Evolutionary conservation across 345 rosid genomes (phyloP), one percentile per base, ranked within the genome.

Genomic region (Brassica carinata): DNA sequence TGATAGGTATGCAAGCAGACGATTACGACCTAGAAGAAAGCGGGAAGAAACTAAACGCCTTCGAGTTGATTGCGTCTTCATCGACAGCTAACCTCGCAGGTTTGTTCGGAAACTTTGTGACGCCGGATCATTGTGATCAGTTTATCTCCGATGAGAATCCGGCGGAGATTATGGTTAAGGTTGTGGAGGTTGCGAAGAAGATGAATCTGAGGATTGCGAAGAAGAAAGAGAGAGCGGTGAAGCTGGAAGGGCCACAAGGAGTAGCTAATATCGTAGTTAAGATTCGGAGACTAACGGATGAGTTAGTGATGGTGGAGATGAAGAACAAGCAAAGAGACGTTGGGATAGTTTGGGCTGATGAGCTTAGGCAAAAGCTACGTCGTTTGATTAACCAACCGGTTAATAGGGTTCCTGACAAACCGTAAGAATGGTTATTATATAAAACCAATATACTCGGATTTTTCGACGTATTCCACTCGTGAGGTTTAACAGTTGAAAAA

Each of bases 31-130:
- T 83, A 8, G 87, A 87, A 43, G 79, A 62, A 26, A 72, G 36
- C 14, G 72, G 75, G 43, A 81, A 83, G 48, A 69, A 40, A 5
- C 76, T 92, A 68, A 92, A 89, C 45, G 97, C 97, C 10, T 92
- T 92, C 38, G 91, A 90, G 30, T 67, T 92, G 23, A 92, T 92
- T 13, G 85, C 97, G 4, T 87, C 85, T 73, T 83, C 94, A 0
- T 83, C 91, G 19, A 90, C 85, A 0, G 79, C 86, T n/a, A 86
- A 90, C 71, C 77, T 92, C 7, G 79, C 92, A 6, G 83, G 90
- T 33, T 8, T 92, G 85, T 85, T 90, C 34, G 23, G 76, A 0
- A 87, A 83, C 6, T 73, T 80, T 69, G 91, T 82, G 11, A 27
- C 71, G 2, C 71, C 87, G 38, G 85, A 81, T 7, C 77, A 70